Percentiles rank a stretch among this genome's conserved stretches.
Conservation (phyloP, 1,284 basidiomycete species). For the Peniophora sp. region DNA sequence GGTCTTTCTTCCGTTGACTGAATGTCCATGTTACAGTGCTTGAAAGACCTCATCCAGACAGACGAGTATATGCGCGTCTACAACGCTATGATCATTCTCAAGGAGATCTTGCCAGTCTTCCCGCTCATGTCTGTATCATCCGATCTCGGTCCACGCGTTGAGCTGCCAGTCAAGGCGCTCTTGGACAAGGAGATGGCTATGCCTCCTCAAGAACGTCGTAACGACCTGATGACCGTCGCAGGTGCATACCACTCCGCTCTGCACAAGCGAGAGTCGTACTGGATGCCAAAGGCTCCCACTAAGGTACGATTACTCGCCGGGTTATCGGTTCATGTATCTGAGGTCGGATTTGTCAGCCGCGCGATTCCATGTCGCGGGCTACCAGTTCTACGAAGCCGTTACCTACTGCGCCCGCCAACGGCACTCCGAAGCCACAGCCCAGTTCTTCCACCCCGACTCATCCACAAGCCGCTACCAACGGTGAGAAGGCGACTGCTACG, state of each 20-base stretch:
- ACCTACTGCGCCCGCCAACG: no score
- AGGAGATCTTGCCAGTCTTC: constrained; percentile 84
- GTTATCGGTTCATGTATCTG: no score
- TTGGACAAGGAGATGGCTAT: constrained; percentile 47
- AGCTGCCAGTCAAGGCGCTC: constrained; percentile 60
- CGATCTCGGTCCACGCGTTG: constrained; percentile 50
- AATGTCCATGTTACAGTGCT: constrained; percentile 31
- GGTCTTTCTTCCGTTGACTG: neutral
- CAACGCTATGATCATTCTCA: constrained; percentile 85
- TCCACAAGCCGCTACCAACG: neutral
- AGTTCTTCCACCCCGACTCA: neutral
- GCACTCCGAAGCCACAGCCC: no score
- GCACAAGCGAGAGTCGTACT: constrained; percentile 59
- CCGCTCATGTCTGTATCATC: constrained; percentile 57
- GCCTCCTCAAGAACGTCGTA: constrained; percentile 35
- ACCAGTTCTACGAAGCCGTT: no score
- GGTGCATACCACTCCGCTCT: constrained; percentile 71
- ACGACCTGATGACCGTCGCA: constrained; percentile 77
- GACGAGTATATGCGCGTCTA: constrained; percentile 94
- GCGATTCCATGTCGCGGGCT: no score
- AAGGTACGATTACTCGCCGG: no score
- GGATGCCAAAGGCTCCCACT: constrained; percentile 31
- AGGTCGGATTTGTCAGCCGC: no score
- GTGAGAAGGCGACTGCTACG: neutral
- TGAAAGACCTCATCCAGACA: constrained; percentile 57